phyloP scores from a whole-genome alignment of 2,329 filamentous ascomycete species.

The Mariannaea elegans region DNA sequence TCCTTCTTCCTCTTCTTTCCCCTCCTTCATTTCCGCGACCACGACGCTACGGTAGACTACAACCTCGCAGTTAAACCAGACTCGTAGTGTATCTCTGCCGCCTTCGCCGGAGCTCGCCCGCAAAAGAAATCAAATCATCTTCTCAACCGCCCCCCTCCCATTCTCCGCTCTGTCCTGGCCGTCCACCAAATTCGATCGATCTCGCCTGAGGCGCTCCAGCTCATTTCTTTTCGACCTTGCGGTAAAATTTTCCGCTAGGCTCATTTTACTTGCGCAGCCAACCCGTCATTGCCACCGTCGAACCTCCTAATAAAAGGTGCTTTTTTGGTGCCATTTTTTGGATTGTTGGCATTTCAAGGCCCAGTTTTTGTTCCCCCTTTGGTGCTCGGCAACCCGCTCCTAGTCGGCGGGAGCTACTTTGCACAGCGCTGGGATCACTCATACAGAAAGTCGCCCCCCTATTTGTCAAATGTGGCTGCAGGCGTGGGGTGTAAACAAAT shows the following conservation, averaged over 20 bases:
- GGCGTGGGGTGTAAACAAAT: slow-evolving; percentile 43
- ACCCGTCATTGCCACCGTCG: slow-evolving; percentile 1
- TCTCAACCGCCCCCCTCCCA: neutral
- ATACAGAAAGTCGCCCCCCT: slow-evolving; percentile 35
- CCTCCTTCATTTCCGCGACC: slow-evolving; percentile 18
- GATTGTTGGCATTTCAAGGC: neutral
- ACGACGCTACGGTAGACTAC: neutral
- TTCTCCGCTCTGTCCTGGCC: neutral
- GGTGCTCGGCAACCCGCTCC: slow-evolving; percentile 23
- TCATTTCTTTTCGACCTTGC: slow-evolving; percentile 19
- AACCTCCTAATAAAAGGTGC: neutral
- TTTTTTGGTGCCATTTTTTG: no score
- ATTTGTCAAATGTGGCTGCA: slow-evolving; percentile 36
- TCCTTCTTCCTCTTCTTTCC: slow-evolving; percentile 22
- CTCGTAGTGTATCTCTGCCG: no score
- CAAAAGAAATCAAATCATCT: neutral
- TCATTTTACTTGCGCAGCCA: slow-evolving; percentile 15
- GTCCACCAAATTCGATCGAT: slow-evolving; percentile 6
- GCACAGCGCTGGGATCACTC: slow-evolving; percentile 27
- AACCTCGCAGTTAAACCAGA: neutral
- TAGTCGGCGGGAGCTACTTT: slow-evolving; percentile 24
- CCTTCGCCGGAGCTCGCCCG: no score
- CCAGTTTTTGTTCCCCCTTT: slow-evolving; percentile 9
- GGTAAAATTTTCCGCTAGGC: slow-evolving; percentile 11
- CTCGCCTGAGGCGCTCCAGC: neutral